phyloP scores from a whole-genome alignment of 2,329 filamentous ascomycete genomes.

The Stagonosporopsis vannaccii region DNA sequence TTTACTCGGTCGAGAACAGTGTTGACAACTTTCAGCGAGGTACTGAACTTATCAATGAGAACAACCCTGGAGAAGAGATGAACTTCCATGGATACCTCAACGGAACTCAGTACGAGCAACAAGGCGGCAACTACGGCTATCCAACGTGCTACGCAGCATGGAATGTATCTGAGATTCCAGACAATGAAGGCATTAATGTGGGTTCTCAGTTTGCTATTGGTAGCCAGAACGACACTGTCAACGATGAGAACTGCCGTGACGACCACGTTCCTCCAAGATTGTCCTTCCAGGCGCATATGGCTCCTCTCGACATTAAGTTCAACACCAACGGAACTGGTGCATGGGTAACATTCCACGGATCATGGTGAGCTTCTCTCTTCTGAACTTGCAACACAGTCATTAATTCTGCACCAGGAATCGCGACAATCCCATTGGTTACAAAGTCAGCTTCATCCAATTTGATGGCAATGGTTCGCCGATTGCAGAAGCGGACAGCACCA shows the following conservation, averaged over 20 bases:
- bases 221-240: slow-evolving; percentile 54
- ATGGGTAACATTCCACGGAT: slow-evolving; percentile 75
- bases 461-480: slow-evolving; percentile 55
- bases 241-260: slow-evolving; percentile 56
- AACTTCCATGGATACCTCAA: slow-evolving; percentile 73
- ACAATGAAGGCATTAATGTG: slow-evolving; percentile 53
- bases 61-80: slow-evolving; percentile 77
- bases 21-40: slow-evolving; percentile 68
- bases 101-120: slow-evolving; percentile 51
- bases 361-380: slow-evolving; percentile 59
- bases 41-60: slow-evolving; percentile 67
- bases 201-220: slow-evolving; percentile 61
- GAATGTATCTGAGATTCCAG: slow-evolving; percentile 61
- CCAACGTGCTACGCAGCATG: slow-evolving; percentile 73
- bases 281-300: slow-evolving; percentile 71
- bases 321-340: slow-evolving; percentile 63
- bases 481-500: slow-evolving; percentile 55
- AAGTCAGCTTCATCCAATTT: slow-evolving; percentile 58
- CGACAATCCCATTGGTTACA: slow-evolving; percentile 58
- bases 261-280: slow-evolving; percentile 58
- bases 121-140: slow-evolving; percentile 72
- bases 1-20: slow-evolving; percentile 72
- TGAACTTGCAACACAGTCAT: background rate
- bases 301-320: slow-evolving; percentile 76
- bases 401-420: slow-evolving; percentile 50